Percentiles rank a stretch among this genome's conserved stretches.
Evolutionary conservation across 2,329 filamentous ascomycete species (phyloP).

Genomic region (Penicillium paneum): DNA sequence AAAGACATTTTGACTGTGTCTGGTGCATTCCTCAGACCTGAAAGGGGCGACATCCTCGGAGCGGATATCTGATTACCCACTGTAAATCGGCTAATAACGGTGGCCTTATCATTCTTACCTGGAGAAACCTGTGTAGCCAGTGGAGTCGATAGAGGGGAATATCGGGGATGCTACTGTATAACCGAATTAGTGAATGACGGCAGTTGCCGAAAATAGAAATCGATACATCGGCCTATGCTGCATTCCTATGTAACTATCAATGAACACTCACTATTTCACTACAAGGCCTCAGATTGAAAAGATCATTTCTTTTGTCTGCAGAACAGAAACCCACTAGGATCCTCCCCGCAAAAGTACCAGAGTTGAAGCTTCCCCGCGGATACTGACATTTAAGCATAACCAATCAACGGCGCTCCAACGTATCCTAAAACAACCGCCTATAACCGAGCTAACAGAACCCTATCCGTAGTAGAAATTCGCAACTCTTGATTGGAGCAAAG

Average conservation of each 20-base stretch:
- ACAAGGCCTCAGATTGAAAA: neutral
- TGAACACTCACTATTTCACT: neutral
- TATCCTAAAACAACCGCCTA: constrained; percentile 1
- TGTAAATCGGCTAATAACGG: constrained; percentile 5
- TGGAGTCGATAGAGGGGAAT: neutral
- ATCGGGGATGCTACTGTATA: neutral
- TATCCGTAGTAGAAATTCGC: neutral
- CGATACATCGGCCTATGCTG: neutral
- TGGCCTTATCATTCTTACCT: neutral
- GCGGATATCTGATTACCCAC: neutral
- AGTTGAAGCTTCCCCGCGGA: constrained; percentile 3
- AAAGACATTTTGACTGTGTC: neutral
- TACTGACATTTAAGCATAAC: constrained; percentile 5
- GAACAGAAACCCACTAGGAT: neutral
- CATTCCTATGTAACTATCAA: neutral
- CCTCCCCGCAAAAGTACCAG: constrained; percentile 4
- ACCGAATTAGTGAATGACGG: neutral
- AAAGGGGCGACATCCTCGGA: neutral
- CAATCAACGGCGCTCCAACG: neutral
- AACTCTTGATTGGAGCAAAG: neutral
- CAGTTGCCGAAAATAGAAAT: neutral
- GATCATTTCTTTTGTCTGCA: neutral
- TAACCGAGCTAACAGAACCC: neutral
- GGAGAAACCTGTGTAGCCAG: neutral
- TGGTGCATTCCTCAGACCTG: neutral